A percentile compares a stretch with the other conserved stretches of the same genome.
Conservation (phyloP, 164 flowering plant species). For the Sextonia rubra region DNA sequence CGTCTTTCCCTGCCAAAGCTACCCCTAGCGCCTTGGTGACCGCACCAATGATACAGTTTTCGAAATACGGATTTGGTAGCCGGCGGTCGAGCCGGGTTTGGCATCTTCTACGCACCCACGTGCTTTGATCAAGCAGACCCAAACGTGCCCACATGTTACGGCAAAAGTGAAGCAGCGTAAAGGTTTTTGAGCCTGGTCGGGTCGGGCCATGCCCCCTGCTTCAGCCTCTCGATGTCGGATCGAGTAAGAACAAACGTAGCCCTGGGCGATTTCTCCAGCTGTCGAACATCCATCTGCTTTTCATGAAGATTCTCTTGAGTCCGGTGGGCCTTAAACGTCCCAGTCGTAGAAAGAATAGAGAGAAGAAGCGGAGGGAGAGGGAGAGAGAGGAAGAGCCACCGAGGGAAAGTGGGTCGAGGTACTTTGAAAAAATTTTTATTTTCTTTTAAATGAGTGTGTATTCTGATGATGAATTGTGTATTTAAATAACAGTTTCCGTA, state of each 20-base stretch:
- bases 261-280: not conserved
- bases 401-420: no score
- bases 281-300: not conserved
- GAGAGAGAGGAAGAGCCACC: no score
- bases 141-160: constrained; percentile 26
- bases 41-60: constrained; percentile 18
- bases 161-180: constrained; percentile 26
- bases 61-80: constrained; percentile 22
- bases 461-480: no score
- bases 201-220: not conserved
- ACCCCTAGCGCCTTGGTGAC: not conserved
- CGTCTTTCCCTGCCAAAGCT: constrained; percentile 21
- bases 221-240: not conserved
- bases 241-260: constrained; percentile 1
- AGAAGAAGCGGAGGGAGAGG: no score
- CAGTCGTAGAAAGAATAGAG: no score
- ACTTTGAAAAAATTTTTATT: no score
- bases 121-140: constrained; percentile 36
- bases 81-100: constrained; percentile 27
- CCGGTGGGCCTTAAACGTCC: no score
- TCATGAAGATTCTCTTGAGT: no score
- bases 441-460: no score
- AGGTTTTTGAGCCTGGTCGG: not conserved
- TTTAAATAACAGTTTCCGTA: no score
- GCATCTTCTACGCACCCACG: not conserved